Percentiles rank a stretch among this genome's conserved stretches.
Conservation (phyloP, 768 basidiomycete genomes). For the Mycena rosella region DNA sequence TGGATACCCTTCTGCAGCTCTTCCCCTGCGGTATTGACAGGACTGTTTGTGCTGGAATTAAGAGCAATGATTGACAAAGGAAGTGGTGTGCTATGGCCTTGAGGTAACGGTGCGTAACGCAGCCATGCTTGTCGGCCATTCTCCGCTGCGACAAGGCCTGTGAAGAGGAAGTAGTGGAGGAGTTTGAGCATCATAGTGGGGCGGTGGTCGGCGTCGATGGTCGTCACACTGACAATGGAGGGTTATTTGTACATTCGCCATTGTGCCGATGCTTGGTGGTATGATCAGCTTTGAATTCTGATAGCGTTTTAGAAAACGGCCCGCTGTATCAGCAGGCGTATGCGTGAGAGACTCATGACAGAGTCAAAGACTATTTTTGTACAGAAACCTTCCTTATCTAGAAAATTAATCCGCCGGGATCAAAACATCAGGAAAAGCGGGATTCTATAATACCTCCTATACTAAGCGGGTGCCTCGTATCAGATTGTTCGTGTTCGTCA, state of each 20-base stretch:
- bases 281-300: conserved; percentile 4
- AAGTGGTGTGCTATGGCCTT: conserved; percentile 22
- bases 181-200: conserved; percentile 31
- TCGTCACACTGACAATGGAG: background rate
- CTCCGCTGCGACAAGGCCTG: conserved; percentile 30
- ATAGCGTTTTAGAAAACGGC: conserved; percentile 11
- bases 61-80: conserved; percentile 34
- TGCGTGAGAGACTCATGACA: conserved; percentile 9
- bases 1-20: conserved; percentile 36
- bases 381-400: conserved; percentile 13
- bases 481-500: no score
- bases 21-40: conserved; percentile 35
- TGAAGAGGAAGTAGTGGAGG: conserved; percentile 29
- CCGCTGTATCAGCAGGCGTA: conserved; percentile 18
- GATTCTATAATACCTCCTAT: background rate
- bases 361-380: conserved; percentile 16
- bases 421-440: conserved; percentile 17
- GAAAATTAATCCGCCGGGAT: conserved; percentile 16
- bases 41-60: conserved; percentile 34
- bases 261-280: conserved; percentile 20
- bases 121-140: conserved; percentile 36
- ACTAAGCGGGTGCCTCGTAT: background rate
- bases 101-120: conserved; percentile 32
- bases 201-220: conserved; percentile 17
- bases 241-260: conserved; percentile 19